phyloP scores from a whole-genome alignment of 371 early-diverging fungal genomes.

The Ordospora colligata region DNA sequence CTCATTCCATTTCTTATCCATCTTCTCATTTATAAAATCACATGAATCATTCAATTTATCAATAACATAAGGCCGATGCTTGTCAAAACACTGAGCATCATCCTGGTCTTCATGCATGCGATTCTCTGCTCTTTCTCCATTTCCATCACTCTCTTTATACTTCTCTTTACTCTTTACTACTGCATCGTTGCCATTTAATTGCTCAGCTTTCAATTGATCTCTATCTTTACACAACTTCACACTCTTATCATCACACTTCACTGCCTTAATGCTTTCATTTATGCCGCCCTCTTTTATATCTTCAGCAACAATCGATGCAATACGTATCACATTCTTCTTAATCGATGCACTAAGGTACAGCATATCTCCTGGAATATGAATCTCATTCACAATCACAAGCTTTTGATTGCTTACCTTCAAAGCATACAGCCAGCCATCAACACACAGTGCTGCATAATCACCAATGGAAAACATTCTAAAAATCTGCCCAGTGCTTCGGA shows the following conservation, averaged over 20 bases:
- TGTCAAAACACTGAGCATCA: too few species aligned
- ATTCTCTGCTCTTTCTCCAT: too few species aligned
- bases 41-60: too few species aligned
- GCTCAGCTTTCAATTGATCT: too few species aligned
- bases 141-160: too few species aligned
- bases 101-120: too few species aligned
- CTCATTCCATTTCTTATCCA: background rate
- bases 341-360: background rate
- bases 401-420: background rate
- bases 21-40: constrained; percentile 11
- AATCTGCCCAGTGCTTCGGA: background rate
- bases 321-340: background rate
- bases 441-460: background rate
- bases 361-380: background rate
- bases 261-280: background rate
- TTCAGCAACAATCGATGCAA: background rate
- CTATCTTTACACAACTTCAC: too few species aligned
- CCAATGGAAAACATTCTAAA: background rate
- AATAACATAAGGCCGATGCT: too few species aligned
- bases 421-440: background rate
- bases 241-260: constrained; percentile 19
- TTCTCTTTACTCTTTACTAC: too few species aligned
- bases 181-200: too few species aligned
- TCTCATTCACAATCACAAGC: background rate
- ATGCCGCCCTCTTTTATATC: too few species aligned